These are phyloP conservation scores for Paspalum vaginatum DNA, from an alignment of 176 grass and related monocot species.

Conservation along the genomic window DNA sequence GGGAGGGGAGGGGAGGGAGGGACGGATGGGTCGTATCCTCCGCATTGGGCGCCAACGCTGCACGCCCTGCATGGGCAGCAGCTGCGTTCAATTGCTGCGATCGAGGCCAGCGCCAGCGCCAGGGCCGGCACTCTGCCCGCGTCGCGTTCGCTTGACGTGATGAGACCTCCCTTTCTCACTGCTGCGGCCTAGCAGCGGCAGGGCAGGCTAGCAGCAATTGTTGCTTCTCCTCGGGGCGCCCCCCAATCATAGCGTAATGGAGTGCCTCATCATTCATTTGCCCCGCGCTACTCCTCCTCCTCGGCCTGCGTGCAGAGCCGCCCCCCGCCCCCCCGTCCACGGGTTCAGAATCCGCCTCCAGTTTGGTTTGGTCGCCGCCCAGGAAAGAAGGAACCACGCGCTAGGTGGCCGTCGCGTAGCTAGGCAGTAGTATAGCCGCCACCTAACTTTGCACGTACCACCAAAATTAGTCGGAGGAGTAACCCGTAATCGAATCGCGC, in stretches of 20 bases:
- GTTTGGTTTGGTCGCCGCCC: neutral
- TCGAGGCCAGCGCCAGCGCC: constrained; percentile 11
- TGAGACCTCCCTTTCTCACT: constrained; percentile 24
- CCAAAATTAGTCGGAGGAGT: no score
- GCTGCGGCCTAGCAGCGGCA: neutral
- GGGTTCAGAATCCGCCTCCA: neutral
- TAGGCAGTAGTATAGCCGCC: no score
- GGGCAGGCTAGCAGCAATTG: neutral
- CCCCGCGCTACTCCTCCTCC: neutral
- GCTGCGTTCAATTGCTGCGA: constrained; percentile 25
- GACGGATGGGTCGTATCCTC: constrained; percentile 13
- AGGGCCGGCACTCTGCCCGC: neutral
- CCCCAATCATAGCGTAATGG: constrained; percentile 72
- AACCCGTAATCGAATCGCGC: no score
- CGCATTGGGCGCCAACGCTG: constrained; percentile 49
- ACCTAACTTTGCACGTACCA: no score
- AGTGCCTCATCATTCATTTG: constrained; percentile 68
- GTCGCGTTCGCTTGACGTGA: constrained; percentile 48
- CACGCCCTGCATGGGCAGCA: neutral
- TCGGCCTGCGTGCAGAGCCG: neutral
- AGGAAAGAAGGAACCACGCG: no score
- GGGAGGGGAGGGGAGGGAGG: constrained; percentile 4
- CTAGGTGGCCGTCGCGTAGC: no score
- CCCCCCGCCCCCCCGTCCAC: neutral
- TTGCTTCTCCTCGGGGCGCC: constrained; percentile 47